Percentiles rank a stretch among this genome's conserved stretches.
phyloP scores from a whole-genome alignment of 1,139 yeast species.

The Yamadazyma aaseri region DNA sequence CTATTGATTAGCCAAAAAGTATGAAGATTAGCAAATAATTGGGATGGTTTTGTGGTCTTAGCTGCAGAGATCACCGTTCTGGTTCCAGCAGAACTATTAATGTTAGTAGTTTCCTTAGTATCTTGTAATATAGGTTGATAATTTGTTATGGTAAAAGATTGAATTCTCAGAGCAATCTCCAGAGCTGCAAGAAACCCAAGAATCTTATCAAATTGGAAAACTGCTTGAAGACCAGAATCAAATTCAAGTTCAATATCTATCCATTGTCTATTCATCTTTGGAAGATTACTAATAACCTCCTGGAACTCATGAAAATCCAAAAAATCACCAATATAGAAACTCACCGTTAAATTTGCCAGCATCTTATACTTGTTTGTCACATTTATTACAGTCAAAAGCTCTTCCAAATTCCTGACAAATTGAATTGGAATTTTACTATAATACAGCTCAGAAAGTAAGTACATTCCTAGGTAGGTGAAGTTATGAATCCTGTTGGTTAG shows the following conservation, averaged over 20 bases:
- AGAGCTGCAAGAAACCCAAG: constrained; percentile 7
- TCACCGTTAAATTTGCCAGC: constrained; percentile 16
- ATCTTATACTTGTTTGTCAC: constrained; percentile 1
- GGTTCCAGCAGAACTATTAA: not conserved
- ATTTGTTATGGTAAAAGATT: constrained; percentile 14
- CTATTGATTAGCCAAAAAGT: constrained; percentile 4
- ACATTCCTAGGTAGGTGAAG: constrained; percentile 14
- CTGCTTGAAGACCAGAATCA: constrained; percentile 18
- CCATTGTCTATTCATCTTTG: constrained; percentile 1
- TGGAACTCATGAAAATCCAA: constrained; percentile 18
- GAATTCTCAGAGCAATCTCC: constrained; percentile 7
- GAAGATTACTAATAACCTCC: constrained; percentile 8
- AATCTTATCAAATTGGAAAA: constrained; percentile 14
- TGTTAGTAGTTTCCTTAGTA: not conserved
- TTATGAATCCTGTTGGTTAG: constrained; percentile 13
- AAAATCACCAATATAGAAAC: constrained; percentile 23
- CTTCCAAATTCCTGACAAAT: constrained; percentile 4
- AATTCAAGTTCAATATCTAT: constrained; percentile 24
- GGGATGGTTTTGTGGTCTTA: not conserved
- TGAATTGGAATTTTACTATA: constrained; percentile 5
- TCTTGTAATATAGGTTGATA: constrained; percentile 8
- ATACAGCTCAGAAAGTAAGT: constrained; percentile 15
- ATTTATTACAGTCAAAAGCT: constrained; percentile 6
- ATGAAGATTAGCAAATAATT: not conserved
- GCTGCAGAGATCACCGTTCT: not conserved